Base-by-base conservation (phyloP, 164 flowering plant genomes). In the Houttuynia cordata region DNA sequence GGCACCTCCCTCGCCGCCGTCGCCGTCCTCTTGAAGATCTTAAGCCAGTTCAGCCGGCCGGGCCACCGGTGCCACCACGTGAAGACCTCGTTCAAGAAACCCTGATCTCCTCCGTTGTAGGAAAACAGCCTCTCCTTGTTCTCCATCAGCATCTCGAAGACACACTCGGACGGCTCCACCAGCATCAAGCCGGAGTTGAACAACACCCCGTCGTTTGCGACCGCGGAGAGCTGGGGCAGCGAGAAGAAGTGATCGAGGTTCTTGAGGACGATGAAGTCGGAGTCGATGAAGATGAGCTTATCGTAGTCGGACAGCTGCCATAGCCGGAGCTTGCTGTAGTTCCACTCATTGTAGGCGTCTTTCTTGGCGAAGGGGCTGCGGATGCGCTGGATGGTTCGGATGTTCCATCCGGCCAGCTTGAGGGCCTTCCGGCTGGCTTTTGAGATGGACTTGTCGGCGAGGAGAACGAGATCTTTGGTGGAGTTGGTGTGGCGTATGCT, bases 51-150 rank as follows among this genome's bases (percentile, higher is more conserved):
- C 7, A 80, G 13, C 45, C 47, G 74, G 1, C 21, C 7, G 0
- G 90, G 88, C 66, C 69, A 72, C 37, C 95, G 59, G 34, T 92
- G 98, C 96, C 98, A 92, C 93, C 95, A 92, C 0, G 83, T 75
- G 56, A 92, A 87, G 2, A 78, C 73, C 57, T 88, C 95, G 37
- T 88, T 92, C 0, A 92, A 78, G 64, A 79, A 88, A 0, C 96
- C 96, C 24, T 91, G 96, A 47, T 91, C 97, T 0, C 97, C 97
- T 0, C 89, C 96, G 42, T 91, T 91, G 66, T 84, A 86, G 0
- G 96, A 76, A 7, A 7, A 59, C 23, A 85, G 6, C 15, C 50
- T 34, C 18, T 39, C 52, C 5, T 58, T 79, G 34, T 76, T 77
- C 60, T 24, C 17, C 85, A 84, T 81, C 40, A 87, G 37, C 19